These are phyloP conservation scores for Fragaria iinumae DNA, from an alignment of 306 rosid species.

Conservation along the genomic window DNA sequence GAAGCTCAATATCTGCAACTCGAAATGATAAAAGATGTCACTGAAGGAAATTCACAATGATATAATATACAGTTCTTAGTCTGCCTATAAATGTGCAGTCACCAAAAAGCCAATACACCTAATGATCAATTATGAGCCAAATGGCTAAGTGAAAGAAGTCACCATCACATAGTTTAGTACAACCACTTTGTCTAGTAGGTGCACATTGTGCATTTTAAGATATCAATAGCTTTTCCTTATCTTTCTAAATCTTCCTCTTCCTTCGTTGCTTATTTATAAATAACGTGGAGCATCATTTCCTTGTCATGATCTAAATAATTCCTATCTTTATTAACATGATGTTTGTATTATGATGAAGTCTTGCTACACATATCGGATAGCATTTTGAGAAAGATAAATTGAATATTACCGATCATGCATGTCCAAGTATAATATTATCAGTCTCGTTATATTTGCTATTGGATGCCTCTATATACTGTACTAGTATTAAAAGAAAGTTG, in stretches of 20 bases:
- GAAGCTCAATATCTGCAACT: conserved; percentile 82
- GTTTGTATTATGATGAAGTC: not conserved
- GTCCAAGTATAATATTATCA: not conserved
- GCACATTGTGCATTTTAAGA: not conserved
- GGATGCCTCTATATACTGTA: not conserved
- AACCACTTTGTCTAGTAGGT: not conserved
- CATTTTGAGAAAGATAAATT: not conserved
- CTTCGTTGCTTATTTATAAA: too few relatives aligned
- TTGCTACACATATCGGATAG: not conserved
- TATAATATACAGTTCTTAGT: not conserved
- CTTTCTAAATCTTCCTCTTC: not conserved
- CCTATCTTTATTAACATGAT: not conserved
- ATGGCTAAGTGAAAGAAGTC: not conserved
- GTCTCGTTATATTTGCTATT: not conserved
- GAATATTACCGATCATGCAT: not conserved
- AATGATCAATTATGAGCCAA: not conserved
- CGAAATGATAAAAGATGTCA: conserved; percentile 32
- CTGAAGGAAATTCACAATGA: conserved; percentile 20
- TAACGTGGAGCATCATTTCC: not conserved
- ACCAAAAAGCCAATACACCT: not conserved
- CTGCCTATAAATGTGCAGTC: not conserved
- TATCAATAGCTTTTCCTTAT: not conserved
- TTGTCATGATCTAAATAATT: not conserved
- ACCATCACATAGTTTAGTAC: not conserved
- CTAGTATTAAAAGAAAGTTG: not conserved